These are phyloP conservation scores for Citropsis articulata DNA, from an alignment of 345 rosid genomes.

Conservation along the genomic window DNA sequence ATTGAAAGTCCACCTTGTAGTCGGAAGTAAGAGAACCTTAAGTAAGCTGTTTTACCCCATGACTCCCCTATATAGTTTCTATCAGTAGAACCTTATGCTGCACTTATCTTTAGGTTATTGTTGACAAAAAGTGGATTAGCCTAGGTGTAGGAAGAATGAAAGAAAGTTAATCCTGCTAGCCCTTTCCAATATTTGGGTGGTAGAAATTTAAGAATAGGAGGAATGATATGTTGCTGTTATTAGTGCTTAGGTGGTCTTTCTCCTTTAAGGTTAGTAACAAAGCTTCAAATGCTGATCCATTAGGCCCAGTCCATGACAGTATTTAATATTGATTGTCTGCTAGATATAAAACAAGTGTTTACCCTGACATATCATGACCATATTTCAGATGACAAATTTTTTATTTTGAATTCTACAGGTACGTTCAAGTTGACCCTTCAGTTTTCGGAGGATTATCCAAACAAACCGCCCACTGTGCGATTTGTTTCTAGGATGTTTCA, in stretches of 20 bases:
- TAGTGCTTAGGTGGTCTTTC: neutral
- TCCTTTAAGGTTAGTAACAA: neutral
- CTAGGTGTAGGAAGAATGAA: neutral
- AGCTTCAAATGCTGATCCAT: neutral
- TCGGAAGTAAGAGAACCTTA: neutral
- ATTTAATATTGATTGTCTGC: neutral
- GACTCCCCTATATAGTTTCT: neutral
- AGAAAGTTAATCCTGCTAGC: neutral
- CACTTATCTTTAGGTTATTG: neutral
- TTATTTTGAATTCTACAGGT: conserved; percentile 31
- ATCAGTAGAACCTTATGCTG: neutral
- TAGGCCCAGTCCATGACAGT: neutral
- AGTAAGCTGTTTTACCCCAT: neutral
- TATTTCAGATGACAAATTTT: neutral
- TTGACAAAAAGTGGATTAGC: neutral
- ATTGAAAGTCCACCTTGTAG: neutral
- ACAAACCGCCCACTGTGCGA: conserved; percentile 56
- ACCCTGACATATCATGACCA: neutral
- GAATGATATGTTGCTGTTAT: neutral
- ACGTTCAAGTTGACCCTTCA: conserved; percentile 62
- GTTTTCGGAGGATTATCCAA: conserved; percentile 56
- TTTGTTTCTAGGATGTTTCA: conserved; percentile 65
- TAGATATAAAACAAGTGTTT: neutral
- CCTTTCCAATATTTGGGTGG: neutral
- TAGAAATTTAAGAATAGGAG: neutral